Evolutionary conservation across 768 basidiomycete species (phyloP).

Genomic region (Lactarius psammicola): DNA sequence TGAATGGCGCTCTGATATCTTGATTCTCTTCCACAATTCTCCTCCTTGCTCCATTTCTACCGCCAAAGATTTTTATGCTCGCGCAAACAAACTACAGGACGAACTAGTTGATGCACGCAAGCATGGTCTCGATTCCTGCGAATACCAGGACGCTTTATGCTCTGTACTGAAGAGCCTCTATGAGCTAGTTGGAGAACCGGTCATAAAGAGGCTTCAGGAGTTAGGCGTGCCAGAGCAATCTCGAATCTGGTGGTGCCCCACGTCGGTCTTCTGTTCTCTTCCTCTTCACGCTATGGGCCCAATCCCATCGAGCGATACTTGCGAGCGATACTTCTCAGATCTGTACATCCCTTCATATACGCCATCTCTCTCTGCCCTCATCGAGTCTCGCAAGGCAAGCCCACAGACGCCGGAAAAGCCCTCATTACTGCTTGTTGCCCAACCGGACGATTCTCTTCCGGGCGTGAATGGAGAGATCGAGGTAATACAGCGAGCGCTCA

Average conservation of each 20-base stretch:
- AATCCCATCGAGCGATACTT: not conserved
- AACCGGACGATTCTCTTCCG: not conserved
- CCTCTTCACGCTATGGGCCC: slow-evolving; percentile 16
- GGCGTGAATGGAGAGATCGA: not conserved
- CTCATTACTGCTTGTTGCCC: slow-evolving; percentile 8
- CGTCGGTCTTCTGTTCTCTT: not conserved
- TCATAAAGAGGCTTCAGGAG: not conserved
- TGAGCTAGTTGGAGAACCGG: not conserved
- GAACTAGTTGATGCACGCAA: not conserved
- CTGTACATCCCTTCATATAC: slow-evolving; percentile 8
- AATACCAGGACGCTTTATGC: not conserved
- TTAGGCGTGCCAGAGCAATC: slow-evolving; percentile 7
- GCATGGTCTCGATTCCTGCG: not conserved
- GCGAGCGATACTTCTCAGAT: slow-evolving; percentile 8
- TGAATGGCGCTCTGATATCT: slow-evolving; percentile 7
- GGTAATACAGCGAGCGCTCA: not conserved
- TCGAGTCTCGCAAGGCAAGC: not conserved
- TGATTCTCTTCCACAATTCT: not conserved
- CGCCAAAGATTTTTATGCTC: not conserved
- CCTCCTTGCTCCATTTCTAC: not conserved
- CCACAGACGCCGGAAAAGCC: not conserved
- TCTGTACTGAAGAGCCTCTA: not conserved
- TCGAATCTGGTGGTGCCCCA: slow-evolving; percentile 5
- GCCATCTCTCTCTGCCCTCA: slow-evolving; percentile 3
- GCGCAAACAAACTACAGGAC: not conserved